phyloP scores from a whole-genome alignment of 352 stramenopile genomes.

The Nothophytophthora sp. region DNA sequence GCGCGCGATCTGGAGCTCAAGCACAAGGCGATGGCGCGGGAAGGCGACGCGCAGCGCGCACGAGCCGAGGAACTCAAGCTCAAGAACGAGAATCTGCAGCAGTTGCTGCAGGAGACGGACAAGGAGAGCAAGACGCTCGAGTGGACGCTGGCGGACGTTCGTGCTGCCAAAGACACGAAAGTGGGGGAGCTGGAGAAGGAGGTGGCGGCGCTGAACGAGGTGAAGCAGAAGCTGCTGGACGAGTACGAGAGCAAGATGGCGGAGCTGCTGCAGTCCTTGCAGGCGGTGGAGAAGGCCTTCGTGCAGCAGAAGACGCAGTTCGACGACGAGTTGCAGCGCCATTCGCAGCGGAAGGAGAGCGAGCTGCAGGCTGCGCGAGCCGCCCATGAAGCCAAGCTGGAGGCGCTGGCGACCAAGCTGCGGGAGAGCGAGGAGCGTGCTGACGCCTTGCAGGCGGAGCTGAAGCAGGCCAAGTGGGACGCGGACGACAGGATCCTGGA shows the following conservation, averaged over 20 bases:
- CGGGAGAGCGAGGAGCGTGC: conserved; percentile 50
- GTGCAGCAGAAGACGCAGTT: conserved; percentile 84
- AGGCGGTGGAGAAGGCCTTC: conserved; percentile 82
- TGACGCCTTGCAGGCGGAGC: conserved; percentile 48
- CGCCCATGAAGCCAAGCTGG: conserved; percentile 42
- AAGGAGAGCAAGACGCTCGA: conserved; percentile 68
- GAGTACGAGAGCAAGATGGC: conserved; percentile 89
- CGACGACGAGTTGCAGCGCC: conserved; percentile 62
- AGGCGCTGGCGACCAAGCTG: conserved; percentile 46
- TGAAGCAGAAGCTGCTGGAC: conserved; percentile 80
- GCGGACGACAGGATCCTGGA: conserved; percentile 58
- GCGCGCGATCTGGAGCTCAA: conserved; percentile 66
- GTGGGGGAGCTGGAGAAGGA: conserved; percentile 70
- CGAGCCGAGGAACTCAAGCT: conserved; percentile 55
- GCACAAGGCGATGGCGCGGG: conserved; percentile 42
- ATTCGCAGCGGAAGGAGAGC: conserved; percentile 50
- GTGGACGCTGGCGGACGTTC: conserved; percentile 71
- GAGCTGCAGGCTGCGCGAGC: conserved; percentile 26
- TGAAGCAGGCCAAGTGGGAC: conserved; percentile 70
- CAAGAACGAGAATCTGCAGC: conserved; percentile 71
- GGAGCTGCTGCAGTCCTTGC: conserved; percentile 77
- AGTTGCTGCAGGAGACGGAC: conserved; percentile 57
- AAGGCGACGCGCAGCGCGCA: conserved; percentile 42
- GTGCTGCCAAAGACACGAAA: conserved; percentile 53
- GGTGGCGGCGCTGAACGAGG: conserved; percentile 51